phyloP scores from a whole-genome alignment of 495 filamentous ascomycete species.

The Lasiosphaeria miniovina region DNA sequence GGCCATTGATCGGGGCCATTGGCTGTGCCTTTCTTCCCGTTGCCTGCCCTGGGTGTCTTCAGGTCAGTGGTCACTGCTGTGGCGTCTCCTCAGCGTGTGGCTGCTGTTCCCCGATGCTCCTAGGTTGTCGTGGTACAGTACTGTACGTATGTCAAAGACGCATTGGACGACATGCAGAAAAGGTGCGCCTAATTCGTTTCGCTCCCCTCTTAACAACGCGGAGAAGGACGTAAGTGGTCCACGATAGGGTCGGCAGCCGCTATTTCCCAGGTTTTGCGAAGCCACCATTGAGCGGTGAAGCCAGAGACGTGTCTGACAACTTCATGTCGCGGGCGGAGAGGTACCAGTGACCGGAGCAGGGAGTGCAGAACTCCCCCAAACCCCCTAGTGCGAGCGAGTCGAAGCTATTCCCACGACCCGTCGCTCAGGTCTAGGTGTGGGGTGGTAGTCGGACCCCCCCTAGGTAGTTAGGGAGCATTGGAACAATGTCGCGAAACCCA shows the following conservation, averaged over 20 bases:
- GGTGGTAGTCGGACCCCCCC: slow-evolving; percentile 4
- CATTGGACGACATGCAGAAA: slow-evolving; percentile 16
- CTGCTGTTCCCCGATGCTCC: too few species aligned
- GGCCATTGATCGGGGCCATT: neutral
- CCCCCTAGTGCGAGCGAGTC: slow-evolving; percentile 9
- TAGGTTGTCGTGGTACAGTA: too few species aligned
- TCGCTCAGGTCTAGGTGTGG: slow-evolving; percentile 5
- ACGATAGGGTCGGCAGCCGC: slow-evolving; percentile 20
- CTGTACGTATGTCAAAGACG: slow-evolving; percentile 4
- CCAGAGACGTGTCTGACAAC: slow-evolving; percentile 5
- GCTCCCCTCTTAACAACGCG: slow-evolving; percentile 9
- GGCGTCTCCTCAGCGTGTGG: too few species aligned
- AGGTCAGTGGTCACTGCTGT: too few species aligned
- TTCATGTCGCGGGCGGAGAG: slow-evolving; percentile 2
- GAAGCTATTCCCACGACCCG: slow-evolving; percentile 25
- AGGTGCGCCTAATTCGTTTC: slow-evolving; percentile 22
- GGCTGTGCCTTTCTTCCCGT: neutral
- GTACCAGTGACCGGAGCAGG: slow-evolving; percentile 1
- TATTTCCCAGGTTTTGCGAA: slow-evolving; percentile 3
- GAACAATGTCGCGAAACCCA: slow-evolving; percentile 4
- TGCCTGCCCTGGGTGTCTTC: neutral
- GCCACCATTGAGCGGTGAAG: slow-evolving; percentile 24
- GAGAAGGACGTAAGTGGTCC: slow-evolving; percentile 12
- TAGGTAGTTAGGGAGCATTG: neutral
- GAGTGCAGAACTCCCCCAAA: neutral